Conservation (phyloP, 805 yeast genomes). For the Candida schatavii region DNA sequence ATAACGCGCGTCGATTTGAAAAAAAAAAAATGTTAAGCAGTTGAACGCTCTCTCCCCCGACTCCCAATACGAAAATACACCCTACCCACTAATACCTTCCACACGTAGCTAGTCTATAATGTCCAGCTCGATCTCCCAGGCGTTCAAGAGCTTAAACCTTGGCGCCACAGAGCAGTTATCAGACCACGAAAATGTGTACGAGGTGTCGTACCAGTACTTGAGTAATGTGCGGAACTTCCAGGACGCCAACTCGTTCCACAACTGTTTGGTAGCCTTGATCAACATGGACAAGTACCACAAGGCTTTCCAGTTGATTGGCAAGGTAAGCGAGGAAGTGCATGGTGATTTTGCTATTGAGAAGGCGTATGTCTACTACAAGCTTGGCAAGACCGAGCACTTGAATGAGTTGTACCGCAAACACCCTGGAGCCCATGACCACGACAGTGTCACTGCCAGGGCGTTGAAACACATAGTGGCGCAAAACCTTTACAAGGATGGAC, state of each 20-base stretch:
- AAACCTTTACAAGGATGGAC: slow-evolving; percentile 48
- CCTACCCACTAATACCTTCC: not conserved
- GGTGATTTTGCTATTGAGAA: slow-evolving; percentile 44
- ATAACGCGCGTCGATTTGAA: not conserved
- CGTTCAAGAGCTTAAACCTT: slow-evolving; percentile 39
- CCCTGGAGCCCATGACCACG: slow-evolving; percentile 9
- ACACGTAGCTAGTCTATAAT: no score
- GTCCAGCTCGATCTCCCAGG: slow-evolving; percentile 40
- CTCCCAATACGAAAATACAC: no score
- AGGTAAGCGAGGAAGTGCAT: slow-evolving; percentile 36
- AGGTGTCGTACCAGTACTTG: slow-evolving; percentile 40
- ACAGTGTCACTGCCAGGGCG: slow-evolving; percentile 27
- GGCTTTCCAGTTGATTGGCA: slow-evolving; percentile 44
- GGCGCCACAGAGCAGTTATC: slow-evolving; percentile 18
- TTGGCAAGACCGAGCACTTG: slow-evolving; percentile 40
- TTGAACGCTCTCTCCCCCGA: no score
- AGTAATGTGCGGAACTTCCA: slow-evolving; percentile 34
- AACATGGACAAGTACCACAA: slow-evolving; percentile 53
- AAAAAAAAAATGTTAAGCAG: not conserved
- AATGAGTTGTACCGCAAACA: slow-evolving; percentile 16
- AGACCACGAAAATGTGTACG: slow-evolving; percentile 36
- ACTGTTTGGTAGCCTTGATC: slow-evolving; percentile 56
- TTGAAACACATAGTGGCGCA: slow-evolving; percentile 54
- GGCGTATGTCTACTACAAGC: slow-evolving; percentile 59
- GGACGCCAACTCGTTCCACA: slow-evolving; percentile 35